Conservation (phyloP, 768 basidiomycete genomes). For the Suillus weaverae region DNA sequence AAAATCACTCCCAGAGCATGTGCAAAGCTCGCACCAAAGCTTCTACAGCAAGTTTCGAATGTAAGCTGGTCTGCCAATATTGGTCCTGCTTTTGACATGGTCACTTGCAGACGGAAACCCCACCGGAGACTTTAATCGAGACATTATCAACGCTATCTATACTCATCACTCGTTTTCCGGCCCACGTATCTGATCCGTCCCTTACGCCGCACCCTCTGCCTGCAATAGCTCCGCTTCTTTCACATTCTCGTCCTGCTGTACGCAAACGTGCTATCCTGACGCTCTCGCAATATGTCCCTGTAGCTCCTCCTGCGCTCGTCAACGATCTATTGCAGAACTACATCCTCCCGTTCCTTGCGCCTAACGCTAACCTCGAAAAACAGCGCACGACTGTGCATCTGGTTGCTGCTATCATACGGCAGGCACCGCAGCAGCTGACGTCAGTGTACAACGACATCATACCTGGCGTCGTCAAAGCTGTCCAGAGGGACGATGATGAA, state of each 20-base stretch:
- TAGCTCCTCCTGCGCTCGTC: conserved; percentile 64
- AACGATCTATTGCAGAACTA: conserved; percentile 55
- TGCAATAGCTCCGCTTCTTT: conserved; percentile 69
- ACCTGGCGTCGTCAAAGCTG: conserved; percentile 68
- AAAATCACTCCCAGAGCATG: conserved; percentile 79
- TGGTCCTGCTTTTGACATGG: conserved; percentile 12
- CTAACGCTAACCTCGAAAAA: conserved; percentile 58
- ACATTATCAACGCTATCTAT: conserved; percentile 85
- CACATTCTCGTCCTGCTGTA: conserved; percentile 79
- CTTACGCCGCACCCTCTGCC: conserved; percentile 60
- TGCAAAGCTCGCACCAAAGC: conserved; percentile 79
- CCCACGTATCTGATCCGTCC: conserved; percentile 54
- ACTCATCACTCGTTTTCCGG: conserved; percentile 82
- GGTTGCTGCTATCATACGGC: conserved; percentile 75
- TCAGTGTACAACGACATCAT: conserved; percentile 62
- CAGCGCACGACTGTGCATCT: conserved; percentile 79
- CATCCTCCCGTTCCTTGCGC: conserved; percentile 58
- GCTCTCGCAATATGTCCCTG: conserved; percentile 79
- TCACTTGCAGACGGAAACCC: conserved; percentile 53
- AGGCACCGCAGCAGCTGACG: conserved; percentile 67
- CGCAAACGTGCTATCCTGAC: conserved; percentile 91
- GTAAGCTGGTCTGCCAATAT: conserved; percentile 40
- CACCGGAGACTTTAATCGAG: conserved; percentile 81
- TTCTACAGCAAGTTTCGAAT: conserved; percentile 75
- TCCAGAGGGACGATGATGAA: conserved; percentile 79